Conservation (phyloP, 352 stramenopile species). For the Globisporangium echinulatum region DNA sequence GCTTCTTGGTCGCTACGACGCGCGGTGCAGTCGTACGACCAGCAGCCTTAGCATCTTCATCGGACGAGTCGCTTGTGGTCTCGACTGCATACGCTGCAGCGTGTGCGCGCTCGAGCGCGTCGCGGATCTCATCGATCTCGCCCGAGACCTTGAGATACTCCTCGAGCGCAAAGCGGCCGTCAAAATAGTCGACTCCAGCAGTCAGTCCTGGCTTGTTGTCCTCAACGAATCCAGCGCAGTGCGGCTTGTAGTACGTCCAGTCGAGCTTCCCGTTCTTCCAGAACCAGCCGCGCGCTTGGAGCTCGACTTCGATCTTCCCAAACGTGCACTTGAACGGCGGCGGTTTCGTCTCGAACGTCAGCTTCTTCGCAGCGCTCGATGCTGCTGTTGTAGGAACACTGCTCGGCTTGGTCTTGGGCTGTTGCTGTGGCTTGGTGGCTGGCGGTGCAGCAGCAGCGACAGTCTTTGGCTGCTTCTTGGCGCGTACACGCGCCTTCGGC, state of each 20-base stretch:
- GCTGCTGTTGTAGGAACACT: background rate
- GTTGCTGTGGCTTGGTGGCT: background rate
- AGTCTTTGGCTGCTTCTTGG: slow-evolving; percentile 4
- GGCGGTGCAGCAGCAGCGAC: background rate
- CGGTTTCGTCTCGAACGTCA: slow-evolving; percentile 8
- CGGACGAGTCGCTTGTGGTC: background rate
- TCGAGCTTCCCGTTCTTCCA: slow-evolving; percentile 35
- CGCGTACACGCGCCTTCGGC: background rate
- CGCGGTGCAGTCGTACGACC: too few relatives aligned
- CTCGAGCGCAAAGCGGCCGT: slow-evolving; percentile 36
- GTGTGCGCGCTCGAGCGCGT: slow-evolving; percentile 37
- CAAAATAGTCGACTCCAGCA: slow-evolving; percentile 42
- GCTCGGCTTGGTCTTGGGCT: background rate
- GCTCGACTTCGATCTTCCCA: slow-evolving; percentile 52
- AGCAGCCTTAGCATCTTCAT: background rate
- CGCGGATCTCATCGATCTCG: slow-evolving; percentile 32
- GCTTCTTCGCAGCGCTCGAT: slow-evolving; percentile 11
- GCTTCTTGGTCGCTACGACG: too few relatives aligned
- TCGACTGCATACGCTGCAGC: slow-evolving; percentile 6
- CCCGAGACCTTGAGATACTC: slow-evolving; percentile 28
- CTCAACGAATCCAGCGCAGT: slow-evolving; percentile 3
- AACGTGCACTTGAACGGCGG: slow-evolving; percentile 55
- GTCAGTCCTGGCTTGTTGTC: slow-evolving; percentile 14
- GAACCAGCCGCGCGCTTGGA: slow-evolving; percentile 55
- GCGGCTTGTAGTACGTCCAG: slow-evolving; percentile 55